Percentiles rank a stretch among this genome's conserved stretches.
These are phyloP conservation scores for Melampsora medusae DNA, from an alignment of 1,284 basidiomycete species.

Conservation along the genomic window DNA sequence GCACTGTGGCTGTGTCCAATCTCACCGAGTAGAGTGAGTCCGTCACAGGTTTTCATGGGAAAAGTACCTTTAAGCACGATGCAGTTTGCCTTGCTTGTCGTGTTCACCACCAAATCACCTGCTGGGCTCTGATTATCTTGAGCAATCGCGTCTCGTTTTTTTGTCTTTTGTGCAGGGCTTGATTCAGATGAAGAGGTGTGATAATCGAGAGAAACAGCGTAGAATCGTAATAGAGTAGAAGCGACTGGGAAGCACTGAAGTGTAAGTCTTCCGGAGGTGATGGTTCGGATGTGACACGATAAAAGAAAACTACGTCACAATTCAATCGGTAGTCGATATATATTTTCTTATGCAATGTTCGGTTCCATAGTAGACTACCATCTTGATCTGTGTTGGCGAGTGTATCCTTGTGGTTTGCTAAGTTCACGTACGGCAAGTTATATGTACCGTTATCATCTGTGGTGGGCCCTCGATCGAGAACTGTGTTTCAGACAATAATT, in stretches of 20 bases:
- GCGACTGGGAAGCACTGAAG: background rate
- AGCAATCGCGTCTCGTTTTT: no score
- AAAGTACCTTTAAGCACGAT: no score
- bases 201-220: no score
- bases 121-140: no score
- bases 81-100: no score
- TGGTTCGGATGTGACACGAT: background rate
- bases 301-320: background rate
- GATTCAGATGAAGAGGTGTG: no score
- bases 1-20: no score
- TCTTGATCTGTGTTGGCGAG: background rate
- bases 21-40: no score
- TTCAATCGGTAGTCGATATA: background rate
- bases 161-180: no score
- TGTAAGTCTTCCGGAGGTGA: background rate
- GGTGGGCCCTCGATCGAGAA: background rate
- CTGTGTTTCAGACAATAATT: background rate
- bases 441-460: background rate
- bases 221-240: no score
- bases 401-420: background rate
- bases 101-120: no score
- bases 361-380: background rate
- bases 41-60: no score
- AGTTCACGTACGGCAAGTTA: background rate
- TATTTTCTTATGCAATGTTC: background rate